Evolutionary conservation across 108 stramenopile genomes (phyloP).

Genomic region (Epithemia pelagica): DNA sequence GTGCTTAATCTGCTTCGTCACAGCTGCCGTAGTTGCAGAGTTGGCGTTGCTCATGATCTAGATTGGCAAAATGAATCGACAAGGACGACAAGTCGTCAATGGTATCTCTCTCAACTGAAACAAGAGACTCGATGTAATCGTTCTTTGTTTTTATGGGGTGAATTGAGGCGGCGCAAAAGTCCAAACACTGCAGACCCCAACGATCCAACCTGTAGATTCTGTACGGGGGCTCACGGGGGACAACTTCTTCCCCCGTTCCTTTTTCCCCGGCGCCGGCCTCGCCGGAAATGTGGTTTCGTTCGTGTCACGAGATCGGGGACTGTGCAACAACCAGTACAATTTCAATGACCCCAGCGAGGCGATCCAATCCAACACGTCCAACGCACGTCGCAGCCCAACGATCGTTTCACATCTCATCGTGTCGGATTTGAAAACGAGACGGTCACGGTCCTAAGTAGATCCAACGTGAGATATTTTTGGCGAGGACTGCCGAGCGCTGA

Average conservation of each 20-base stretch:
- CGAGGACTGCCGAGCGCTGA: background rate
- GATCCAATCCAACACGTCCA: background rate
- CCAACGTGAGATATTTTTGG: background rate
- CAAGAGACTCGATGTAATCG: background rate
- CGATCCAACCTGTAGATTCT: background rate
- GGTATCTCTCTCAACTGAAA: background rate
- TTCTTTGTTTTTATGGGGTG: background rate
- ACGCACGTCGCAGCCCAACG: background rate
- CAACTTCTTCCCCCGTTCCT: background rate
- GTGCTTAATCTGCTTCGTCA: background rate
- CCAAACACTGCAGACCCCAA: background rate
- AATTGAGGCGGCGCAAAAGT: background rate
- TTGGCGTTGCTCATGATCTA: background rate
- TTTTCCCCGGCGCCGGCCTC: background rate
- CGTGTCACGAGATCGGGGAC: background rate
- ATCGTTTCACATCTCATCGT: background rate
- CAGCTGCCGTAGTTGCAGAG: background rate
- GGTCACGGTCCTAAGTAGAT: no score
- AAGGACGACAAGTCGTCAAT: no score
- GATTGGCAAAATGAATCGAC: background rate
- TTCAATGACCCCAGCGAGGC: background rate
- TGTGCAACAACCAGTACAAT: background rate
- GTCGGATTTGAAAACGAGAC: background rate
- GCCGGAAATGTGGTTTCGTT: background rate
- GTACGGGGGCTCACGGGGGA: slow-evolving; percentile 1